phyloP scores from a whole-genome alignment of 164 flowering plant species.

The Umbilicus rupestris region DNA sequence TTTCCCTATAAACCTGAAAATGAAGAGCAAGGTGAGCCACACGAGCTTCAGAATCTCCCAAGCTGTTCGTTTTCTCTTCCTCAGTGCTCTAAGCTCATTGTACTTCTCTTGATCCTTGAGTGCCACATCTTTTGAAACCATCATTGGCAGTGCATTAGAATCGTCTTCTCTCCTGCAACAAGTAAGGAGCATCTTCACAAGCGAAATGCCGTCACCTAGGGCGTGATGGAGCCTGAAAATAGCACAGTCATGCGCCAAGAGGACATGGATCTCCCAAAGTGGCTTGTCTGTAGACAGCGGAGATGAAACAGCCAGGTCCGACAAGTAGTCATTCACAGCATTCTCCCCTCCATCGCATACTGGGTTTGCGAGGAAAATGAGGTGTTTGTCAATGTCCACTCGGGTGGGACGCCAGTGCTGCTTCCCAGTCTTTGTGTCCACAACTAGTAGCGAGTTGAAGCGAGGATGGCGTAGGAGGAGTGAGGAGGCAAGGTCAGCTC shows the following conservation, averaged over 20 bases:
- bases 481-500: constrained; percentile 20
- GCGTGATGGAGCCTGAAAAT: constrained; percentile 57
- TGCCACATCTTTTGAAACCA: constrained; percentile 9
- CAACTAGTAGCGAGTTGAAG: constrained; percentile 44
- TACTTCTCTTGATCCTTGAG: neutral
- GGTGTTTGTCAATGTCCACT: constrained; percentile 39
- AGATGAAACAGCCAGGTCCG: constrained; percentile 38
- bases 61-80: neutral
- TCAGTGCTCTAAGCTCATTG: neutral
- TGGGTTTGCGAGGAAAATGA: constrained; percentile 18
- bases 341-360: constrained; percentile 15
- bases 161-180: constrained; percentile 28
- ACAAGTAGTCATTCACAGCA: constrained; percentile 38
- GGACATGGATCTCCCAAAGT: constrained; percentile 56
- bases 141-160: constrained; percentile 20
- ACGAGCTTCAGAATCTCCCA: constrained; percentile 21
- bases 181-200: constrained; percentile 48
- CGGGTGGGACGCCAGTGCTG: constrained; percentile 40
- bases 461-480: constrained; percentile 42
- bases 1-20: constrained; percentile 24
- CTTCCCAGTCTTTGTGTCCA: constrained; percentile 28
- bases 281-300: constrained; percentile 46
- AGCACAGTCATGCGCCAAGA: constrained; percentile 26
- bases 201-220: constrained; percentile 61
- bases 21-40: constrained; percentile 28